Conservation (phyloP, 495 filamentous ascomycete genomes). For the Aspergillus cavernicola region DNA sequence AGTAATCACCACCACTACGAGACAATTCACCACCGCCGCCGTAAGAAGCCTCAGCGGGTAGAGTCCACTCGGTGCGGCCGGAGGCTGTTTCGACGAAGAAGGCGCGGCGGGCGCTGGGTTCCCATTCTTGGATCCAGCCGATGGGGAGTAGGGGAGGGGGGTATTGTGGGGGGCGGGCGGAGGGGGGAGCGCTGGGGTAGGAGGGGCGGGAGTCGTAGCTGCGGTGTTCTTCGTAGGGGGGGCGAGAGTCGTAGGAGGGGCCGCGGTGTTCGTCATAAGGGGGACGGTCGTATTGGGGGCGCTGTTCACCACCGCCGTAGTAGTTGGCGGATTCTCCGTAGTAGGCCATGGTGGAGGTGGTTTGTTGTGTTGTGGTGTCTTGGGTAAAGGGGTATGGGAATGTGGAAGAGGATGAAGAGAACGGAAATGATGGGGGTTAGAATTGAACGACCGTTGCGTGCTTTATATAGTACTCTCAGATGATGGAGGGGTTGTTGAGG, state of each 20-base stretch:
- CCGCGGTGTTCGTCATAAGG: slow-evolving; percentile 19
- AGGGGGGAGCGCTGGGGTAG: slow-evolving; percentile 14
- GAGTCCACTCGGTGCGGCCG: slow-evolving; percentile 59
- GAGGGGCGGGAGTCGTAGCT: slow-evolving; percentile 11
- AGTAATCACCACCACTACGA: not conserved
- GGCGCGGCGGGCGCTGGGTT: slow-evolving; percentile 53
- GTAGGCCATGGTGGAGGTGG: slow-evolving; percentile 20
- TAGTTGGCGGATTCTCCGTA: slow-evolving; percentile 12
- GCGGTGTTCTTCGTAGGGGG: slow-evolving; percentile 15
- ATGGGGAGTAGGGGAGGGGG: slow-evolving; percentile 50
- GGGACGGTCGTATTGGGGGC: slow-evolving; percentile 11
- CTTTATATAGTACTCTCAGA: not conserved
- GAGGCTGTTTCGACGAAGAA: slow-evolving; percentile 58
- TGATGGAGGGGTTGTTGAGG: not conserved
- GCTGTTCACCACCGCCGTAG: slow-evolving; percentile 25
- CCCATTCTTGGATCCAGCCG: slow-evolving; percentile 60
- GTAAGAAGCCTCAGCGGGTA: slow-evolving; percentile 25
- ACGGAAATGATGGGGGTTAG: not conserved
- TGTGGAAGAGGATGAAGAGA: not conserved
- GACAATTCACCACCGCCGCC: not conserved
- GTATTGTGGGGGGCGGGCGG: slow-evolving; percentile 29
- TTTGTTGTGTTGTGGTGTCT: not conserved
- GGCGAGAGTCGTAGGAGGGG: slow-evolving; percentile 16
- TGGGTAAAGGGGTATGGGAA: not conserved
- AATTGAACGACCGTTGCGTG: not conserved